Base-by-base conservation (phyloP, 371 early-diverging fungal genomes). In the Mortierella sp. region DNA sequence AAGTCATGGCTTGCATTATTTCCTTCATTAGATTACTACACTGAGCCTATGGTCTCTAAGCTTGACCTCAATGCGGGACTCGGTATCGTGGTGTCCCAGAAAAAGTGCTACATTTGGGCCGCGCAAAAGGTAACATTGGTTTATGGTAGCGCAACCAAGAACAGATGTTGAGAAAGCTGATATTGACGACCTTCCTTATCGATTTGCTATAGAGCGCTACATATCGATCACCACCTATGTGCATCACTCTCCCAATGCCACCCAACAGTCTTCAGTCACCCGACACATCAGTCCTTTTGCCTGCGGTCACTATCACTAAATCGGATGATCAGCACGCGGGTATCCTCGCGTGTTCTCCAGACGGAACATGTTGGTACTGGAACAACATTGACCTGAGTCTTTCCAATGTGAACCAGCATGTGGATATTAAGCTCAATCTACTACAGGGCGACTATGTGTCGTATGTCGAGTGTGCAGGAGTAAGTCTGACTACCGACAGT, bases 321-420 rank as follows among this genome's bases (percentile, higher is more conserved):
- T 68, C 65, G 24, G 76, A 74, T 24, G 69, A 74, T 27, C 57
- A 59, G 3, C 41, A 61, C 24, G 38, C 53, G 10, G 69, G 76
- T 28, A 39, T 74, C 27, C 56, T 74, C 10, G 69, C 69, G 3
- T 68, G 76, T 26, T 74, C 76, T 1, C 64, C 65, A 14, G 76
- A 74, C 31, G 76, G 76, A 13, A 64, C 64, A 0, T 68, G 69
- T 21, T 74, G 76, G 76, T 69, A 65, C 62, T 74, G 76, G 76
- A 60, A 64, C 42, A 61, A 74, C 42, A 68, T 74, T 23, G 76
- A 74, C 18, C 54, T 74, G 1, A 69, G 64, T 21, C 60, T 74
- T 27, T 64, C 76, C 12, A 61, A 74, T 19, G 57, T 64, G 34
- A 31, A 74, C 23, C 61, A 68, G 19, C 76, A 68, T 39, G 58